phyloP scores from a whole-genome alignment of 495 filamentous ascomycete species.

The Aspergillus asperescens region DNA sequence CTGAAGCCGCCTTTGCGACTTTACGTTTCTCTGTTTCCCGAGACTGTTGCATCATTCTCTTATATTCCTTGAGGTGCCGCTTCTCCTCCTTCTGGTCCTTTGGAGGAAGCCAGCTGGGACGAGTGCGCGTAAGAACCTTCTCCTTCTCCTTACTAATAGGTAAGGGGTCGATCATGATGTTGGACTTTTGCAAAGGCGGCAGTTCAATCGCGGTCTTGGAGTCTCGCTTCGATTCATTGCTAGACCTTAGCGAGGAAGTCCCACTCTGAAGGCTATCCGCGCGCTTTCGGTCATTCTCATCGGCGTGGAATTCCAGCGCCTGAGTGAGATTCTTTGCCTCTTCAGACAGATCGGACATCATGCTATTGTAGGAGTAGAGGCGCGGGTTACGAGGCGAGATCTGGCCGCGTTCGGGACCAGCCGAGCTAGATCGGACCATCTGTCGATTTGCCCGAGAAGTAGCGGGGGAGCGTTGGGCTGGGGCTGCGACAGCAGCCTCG shows the following conservation, averaged over 20 bases:
- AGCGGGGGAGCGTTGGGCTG: constrained; percentile 24
- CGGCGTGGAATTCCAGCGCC: constrained; percentile 79
- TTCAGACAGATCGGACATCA: constrained; percentile 70
- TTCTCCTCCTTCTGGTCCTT: constrained; percentile 92
- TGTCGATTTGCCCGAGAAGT: constrained; percentile 30
- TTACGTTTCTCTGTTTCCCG: constrained; percentile 55
- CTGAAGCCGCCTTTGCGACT: constrained; percentile 45
- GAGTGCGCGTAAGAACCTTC: constrained; percentile 80
- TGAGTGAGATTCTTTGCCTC: constrained; percentile 87
- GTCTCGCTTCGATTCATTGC: constrained; percentile 50
- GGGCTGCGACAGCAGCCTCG: constrained; percentile 14
- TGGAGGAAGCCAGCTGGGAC: constrained; percentile 92
- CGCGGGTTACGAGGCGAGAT: constrained; percentile 52
- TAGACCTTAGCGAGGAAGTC: constrained; percentile 38
- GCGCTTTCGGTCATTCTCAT: constrained; percentile 51
- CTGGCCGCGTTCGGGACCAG: constrained; percentile 41
- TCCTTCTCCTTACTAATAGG: constrained; percentile 97
- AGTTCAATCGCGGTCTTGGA: constrained; percentile 56
- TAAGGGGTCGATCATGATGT: constrained; percentile 93
- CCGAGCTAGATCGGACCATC: constrained; percentile 38
- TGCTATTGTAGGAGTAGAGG: constrained; percentile 81
- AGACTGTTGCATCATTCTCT: constrained; percentile 83
- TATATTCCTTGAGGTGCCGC: constrained; percentile 84
- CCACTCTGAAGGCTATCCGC: constrained; percentile 50
- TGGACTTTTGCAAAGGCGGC: constrained; percentile 77